Percentiles rank a stretch among this genome's conserved stretches.
phyloP scores from a whole-genome alignment of 495 filamentous ascomycete genomes.

The Terfezia boudieri region DNA sequence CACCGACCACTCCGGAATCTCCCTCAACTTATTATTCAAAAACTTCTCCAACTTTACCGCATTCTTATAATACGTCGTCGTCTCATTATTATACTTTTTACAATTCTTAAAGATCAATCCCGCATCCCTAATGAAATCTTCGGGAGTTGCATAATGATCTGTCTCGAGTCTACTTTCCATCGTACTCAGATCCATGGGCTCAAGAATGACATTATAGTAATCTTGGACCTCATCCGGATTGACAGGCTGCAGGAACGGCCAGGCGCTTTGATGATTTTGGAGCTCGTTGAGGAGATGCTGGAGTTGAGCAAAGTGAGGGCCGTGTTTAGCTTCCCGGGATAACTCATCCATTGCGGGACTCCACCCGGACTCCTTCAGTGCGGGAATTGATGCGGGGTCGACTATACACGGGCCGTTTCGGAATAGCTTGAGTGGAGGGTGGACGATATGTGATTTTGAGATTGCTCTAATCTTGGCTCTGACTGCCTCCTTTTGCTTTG shows the following conservation, averaged over 20 bases:
- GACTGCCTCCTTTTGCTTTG: constrained; percentile 91
- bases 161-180: constrained; percentile 94
- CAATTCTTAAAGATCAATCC: constrained; percentile 88
- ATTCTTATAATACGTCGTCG: constrained; percentile 79
- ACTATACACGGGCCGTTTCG: constrained; percentile 33
- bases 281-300: constrained; percentile 84
- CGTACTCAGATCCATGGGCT: constrained; percentile 89
- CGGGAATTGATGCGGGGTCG: constrained; percentile 20
- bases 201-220: constrained; percentile 95
- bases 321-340: constrained; percentile 87
- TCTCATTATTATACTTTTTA: constrained; percentile 88
- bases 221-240: constrained; percentile 88
- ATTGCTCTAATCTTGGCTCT: constrained; percentile 85
- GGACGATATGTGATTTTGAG: constrained; percentile 69
- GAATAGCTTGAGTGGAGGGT: constrained; percentile 45
- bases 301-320: constrained; percentile 85
- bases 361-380: constrained; percentile 45
- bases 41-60: constrained; percentile 91
- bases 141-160: constrained; percentile 71
- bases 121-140: constrained; percentile 85
- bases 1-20: constrained; percentile 89
- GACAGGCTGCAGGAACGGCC: constrained; percentile 88
- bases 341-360: constrained; percentile 93
- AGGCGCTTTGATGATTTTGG: constrained; percentile 74
- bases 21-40: constrained; percentile 84